phyloP scores from a whole-genome alignment of 2,329 filamentous ascomycete genomes.

The Cladophialophora immunda region DNA sequence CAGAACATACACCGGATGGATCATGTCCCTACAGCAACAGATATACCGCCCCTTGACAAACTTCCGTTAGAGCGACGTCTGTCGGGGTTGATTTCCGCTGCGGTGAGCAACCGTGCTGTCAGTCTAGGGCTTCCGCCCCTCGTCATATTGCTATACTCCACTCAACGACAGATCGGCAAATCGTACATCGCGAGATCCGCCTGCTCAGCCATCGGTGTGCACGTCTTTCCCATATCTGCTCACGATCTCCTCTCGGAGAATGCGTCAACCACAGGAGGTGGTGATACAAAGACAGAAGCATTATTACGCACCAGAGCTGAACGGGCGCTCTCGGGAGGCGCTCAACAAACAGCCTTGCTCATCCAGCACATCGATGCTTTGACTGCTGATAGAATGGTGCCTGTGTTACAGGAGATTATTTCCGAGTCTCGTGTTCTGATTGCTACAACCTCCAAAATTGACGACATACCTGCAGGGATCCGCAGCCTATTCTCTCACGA shows the following conservation, averaged over 20 bases:
- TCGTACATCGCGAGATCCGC: slow-evolving; percentile 78
- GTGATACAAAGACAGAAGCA: slow-evolving; percentile 93
- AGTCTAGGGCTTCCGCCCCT: slow-evolving; percentile 87
- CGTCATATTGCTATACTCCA: slow-evolving; percentile 87
- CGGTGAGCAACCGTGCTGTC: slow-evolving; percentile 86
- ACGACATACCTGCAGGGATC: slow-evolving; percentile 90
- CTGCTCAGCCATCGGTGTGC: slow-evolving; percentile 87
- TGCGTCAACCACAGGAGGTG: slow-evolving; percentile 72
- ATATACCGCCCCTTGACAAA: slow-evolving; percentile 56
- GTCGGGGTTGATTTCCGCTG: slow-evolving; percentile 84
- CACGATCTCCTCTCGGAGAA: slow-evolving; percentile 96
- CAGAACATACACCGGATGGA: slow-evolving; percentile 45
- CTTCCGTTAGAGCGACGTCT: slow-evolving; percentile 74
- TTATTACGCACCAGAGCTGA: slow-evolving; percentile 88
- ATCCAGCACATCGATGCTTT: slow-evolving; percentile 90
- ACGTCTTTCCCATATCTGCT: slow-evolving; percentile 86
- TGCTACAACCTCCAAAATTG: slow-evolving; percentile 93
- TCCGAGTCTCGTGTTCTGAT: slow-evolving; percentile 82
- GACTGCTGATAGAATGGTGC: slow-evolving; percentile 87
- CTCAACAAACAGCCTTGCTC: slow-evolving; percentile 83
- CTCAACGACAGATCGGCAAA: slow-evolving; percentile 93
- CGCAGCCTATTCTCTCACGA: slow-evolving; percentile 94
- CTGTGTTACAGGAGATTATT: slow-evolving; percentile 83
- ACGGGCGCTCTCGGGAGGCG: slow-evolving; percentile 85
- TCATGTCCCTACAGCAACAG: slow-evolving; percentile 44